These are phyloP conservation scores for Bombardia bombarda DNA, from an alignment of 495 filamentous ascomycete genomes.

Conservation along the genomic window DNA sequence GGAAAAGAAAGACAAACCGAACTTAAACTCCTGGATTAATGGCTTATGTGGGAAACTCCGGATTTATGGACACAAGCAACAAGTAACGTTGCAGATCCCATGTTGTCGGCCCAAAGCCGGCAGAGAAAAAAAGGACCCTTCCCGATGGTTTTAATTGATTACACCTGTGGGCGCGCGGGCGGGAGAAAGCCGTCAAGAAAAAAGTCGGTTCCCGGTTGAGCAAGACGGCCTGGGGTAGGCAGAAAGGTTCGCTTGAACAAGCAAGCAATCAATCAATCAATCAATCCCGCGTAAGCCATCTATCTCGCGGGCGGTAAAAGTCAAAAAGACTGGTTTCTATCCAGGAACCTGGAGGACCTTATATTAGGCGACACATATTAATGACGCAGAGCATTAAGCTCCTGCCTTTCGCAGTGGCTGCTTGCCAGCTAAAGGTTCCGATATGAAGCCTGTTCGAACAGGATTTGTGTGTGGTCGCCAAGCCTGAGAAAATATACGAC, in stretches of 20 bases:
- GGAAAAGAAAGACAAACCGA: not conserved
- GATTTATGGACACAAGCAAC: constrained; percentile 2
- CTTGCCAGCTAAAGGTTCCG: constrained; percentile 19
- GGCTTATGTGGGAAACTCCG: too few relatives aligned
- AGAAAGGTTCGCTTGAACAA: constrained; percentile 7
- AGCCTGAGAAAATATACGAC: constrained; percentile 14
- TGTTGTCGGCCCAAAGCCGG: constrained; percentile 7
- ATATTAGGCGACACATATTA: constrained; percentile 16
- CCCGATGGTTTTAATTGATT: too few relatives aligned
- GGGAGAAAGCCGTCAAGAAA: constrained; percentile 8
- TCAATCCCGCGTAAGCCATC: not conserved
- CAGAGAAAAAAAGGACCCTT: constrained; percentile 18
- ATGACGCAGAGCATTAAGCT: constrained; percentile 10
- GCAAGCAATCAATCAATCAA: too few relatives aligned
- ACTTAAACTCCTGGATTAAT: not conserved
- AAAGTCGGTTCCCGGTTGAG: constrained; percentile 18
- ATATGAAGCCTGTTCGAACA: too few relatives aligned
- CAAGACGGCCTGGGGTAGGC: constrained; percentile 8
- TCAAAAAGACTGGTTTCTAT: constrained; percentile 13
- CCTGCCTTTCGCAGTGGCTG: constrained; percentile 2
- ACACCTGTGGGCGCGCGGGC: too few relatives aligned
- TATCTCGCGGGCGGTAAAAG: not conserved
- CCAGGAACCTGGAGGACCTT: constrained; percentile 23
- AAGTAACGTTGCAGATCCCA: constrained; percentile 24
- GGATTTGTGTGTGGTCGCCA: too few relatives aligned